Conservation (phyloP, 495 filamentous ascomycete species). For the Sordaria brevicollis region DNA sequence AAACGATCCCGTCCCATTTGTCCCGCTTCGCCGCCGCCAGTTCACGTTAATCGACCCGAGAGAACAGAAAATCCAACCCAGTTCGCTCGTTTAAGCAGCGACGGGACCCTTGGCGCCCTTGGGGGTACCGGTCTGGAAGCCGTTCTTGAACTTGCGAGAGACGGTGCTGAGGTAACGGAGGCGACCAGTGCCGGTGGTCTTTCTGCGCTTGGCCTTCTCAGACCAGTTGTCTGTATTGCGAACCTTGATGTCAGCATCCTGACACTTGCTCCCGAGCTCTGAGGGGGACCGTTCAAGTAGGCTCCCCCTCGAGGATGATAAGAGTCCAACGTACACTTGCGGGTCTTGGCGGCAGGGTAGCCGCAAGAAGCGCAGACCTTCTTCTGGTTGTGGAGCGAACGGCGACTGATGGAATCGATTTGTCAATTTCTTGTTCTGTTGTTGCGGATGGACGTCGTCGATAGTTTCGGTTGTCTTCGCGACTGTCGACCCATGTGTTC, state of each 20-base stretch:
- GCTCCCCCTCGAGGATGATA: neutral
- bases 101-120: conserved; percentile 68
- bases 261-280: neutral
- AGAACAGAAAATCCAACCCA: neutral
- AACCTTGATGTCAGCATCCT: conserved; percentile 8
- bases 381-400: conserved; percentile 99
- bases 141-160: conserved; percentile 86
- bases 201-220: conserved; percentile 99
- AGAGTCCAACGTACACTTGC: conserved; percentile 81
- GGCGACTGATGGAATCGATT: conserved; percentile 53
- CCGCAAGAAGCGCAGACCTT: conserved; percentile 94
- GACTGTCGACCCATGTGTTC: neutral
- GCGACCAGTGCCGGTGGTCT: conserved; percentile 93
- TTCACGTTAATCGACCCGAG: conserved; percentile 6
- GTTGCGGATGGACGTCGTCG: neutral
- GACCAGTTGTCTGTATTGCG: conserved; percentile 79
- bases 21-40: conserved; percentile 11
- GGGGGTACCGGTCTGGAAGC: conserved; percentile 82
- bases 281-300: neutral
- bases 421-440: conserved; percentile 12
- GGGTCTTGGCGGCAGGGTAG: conserved; percentile 91
- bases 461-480: neutral
- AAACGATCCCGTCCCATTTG: conserved; percentile 17
- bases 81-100: conserved; percentile 16
- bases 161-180: conserved; percentile 86